phyloP scores from a whole-genome alignment of 495 filamentous ascomycete genomes.

The Gamarada debralockiae region DNA sequence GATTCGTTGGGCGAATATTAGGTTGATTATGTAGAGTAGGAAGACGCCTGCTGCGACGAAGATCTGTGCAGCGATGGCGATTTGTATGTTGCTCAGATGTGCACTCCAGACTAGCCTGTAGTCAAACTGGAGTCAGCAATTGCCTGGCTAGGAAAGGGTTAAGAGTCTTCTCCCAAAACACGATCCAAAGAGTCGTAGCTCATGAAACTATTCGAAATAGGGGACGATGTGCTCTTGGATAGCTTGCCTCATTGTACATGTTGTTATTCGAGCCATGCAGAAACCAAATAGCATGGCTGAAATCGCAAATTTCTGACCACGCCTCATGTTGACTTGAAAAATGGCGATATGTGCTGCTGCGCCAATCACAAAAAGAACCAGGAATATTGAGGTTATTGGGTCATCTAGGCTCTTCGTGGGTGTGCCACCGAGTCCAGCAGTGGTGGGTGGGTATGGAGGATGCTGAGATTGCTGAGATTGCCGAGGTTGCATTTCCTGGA shows the following conservation, averaged over 20 bases:
- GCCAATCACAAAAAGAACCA: slow-evolving; percentile 56
- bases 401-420: slow-evolving; percentile 46
- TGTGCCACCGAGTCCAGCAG: slow-evolving; percentile 18
- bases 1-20: slow-evolving; percentile 76
- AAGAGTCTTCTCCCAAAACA: no score
- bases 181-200: no score
- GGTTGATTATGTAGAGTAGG: slow-evolving; percentile 75
- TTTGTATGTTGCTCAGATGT: slow-evolving; percentile 38
- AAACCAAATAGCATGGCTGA: slow-evolving; percentile 58
- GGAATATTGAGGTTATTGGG: slow-evolving; percentile 56
- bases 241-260: slow-evolving; percentile 63
- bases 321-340: slow-evolving; percentile 52
- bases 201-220: no score
- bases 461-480: no score
- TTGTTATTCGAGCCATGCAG: slow-evolving; percentile 66
- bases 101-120: slow-evolving; percentile 56
- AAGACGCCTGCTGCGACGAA: slow-evolving; percentile 75
- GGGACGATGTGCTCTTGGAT: no score
- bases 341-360: slow-evolving; percentile 63
- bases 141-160: no score
- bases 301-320: slow-evolving; percentile 66
- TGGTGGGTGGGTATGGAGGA: slow-evolving; percentile 16
- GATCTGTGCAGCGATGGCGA: slow-evolving; percentile 69
- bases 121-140: no score
- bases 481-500: background rate